Base-by-base conservation (phyloP, 805 yeast genomes). In the Schizosaccharomyces japonicus region DNA sequence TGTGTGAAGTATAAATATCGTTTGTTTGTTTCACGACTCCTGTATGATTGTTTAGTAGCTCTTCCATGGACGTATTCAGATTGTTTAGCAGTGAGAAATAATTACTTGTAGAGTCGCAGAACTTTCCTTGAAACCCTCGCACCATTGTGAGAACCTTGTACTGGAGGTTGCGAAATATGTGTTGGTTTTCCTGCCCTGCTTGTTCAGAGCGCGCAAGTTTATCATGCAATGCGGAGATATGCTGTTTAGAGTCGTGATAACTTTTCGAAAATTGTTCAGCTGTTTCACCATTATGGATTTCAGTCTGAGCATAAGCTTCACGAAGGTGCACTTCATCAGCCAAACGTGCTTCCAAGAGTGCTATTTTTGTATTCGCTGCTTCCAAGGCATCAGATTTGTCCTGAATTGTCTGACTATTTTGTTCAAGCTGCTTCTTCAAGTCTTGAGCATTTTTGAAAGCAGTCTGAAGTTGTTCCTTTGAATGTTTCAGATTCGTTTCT, bases 401-500 rank as follows among this genome's bases (percentile, higher is more conserved):
- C 25, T 52, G 56, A 10, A 51, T 44, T 30, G 47, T 50, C 31
- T 30, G 33, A 48, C 47, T 29, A 2, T 50, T 40, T 15, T 26
- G 19, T 17, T 52, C 56, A 13, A 57, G 49, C 32, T 52, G 54
- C 47, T 47, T 50, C 45, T 48, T 53, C 5, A 54, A 49, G 5
- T 54, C 53, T 23, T 51, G 55, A 28, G 60, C 54, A 13, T 58
- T 50, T 25, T 55, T 55, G 44, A 59, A 52, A 45, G 63, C 64
- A 27, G 55, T 57, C 27, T 69, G 73, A 49, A 60, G 61, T 42
- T 66, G 65, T 5, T 57, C 60, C 48, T 71, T 65, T 39, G 66
- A 57, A 26, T 60, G 60, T 45, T 58, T 62, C 25, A 69, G 60
- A 52, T 70, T 74, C 26, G 66, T 67, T 47, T 71, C 75, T 51